Base-by-base conservation (phyloP, 495 filamentous ascomycete species). In the Aspergillus incahuasiensis region DNA sequence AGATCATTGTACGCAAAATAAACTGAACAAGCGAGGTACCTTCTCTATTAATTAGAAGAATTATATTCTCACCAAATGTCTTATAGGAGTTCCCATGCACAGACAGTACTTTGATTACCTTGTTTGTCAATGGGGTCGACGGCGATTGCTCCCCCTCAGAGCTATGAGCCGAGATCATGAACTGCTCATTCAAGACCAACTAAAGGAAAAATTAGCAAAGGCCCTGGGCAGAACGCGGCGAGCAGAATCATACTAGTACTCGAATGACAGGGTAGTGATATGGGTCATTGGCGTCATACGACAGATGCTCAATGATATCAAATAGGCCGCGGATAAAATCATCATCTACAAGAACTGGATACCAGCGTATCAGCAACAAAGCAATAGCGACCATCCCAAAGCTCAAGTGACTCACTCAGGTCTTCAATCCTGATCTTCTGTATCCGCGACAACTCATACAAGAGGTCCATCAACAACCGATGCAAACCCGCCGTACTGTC, bases 31-130 rank as follows among this genome's bases (percentile, higher is more conserved):
- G 25, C 22, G 20, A n/a, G 21, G 51, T 67, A 83, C 88, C 91
- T 78, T 97, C 94, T 59, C 94, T 88, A 68, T 98, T 98, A 35
- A 98, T 83, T 8, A 97, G 82, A 12, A 98, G 80, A 60, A 98
- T 97, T 63, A 98, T 89, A 67, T 97, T 97, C 72, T 96, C 92
- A 50, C 94, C 94, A 72, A 98, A 97, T 2, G 92, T 97, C 65
- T 91, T 92, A 72, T 90, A 97, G 13, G 75, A 71, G 39, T 82
- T 80, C 4, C 94, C 94, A 64, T 90, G 78, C 28, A 88, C 68
- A 16, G 89, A 89, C 34, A 98, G 80, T 15, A 89, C 71, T 64
- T 97, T 97, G 67, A 97, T 88, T 25, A 98, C 88, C 62, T 90
- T 87, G 68, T 98, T 98, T 12, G 94, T 97, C 56, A 91, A 72